Evolutionary conservation across 2,329 filamentous ascomycete species (phyloP), one percentile per base, ranked within the genome.

Genomic region (Neofusicoccum cordaticola): DNA sequence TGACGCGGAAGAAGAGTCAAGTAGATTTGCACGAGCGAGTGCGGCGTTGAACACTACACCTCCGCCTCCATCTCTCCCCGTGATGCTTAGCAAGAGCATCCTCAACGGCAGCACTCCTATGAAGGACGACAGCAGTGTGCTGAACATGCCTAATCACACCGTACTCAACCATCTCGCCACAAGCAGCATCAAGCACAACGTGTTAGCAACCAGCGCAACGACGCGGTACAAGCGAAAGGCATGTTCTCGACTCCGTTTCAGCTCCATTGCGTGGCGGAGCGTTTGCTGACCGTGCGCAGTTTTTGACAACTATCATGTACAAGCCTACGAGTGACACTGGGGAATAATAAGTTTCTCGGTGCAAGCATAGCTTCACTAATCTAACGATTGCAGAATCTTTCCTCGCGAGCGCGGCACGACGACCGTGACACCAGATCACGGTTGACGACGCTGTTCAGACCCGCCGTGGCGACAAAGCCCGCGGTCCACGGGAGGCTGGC

Each of bases 181-280:
- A 2, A 98, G 94, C 78, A 97, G 93, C 77, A 99, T 99, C 78
- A 97, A 97, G 82, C 93, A 97, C 70, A 93, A 94, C 68, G 91
- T 98, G 31, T 83, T 99, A 68, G 95, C 95, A 39, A 96, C 96
- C 5, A 97, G 93, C 73, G 94, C 92, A 13, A 99, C 95, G 4
- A 99, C 95, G n/a, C 86, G 95, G 77, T 99, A 98, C 78, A 96
- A 93, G 81, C 90, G 91, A 79, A 99, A 99, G 87, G 92, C 92
- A 73, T 64, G 82, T 63, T 31, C 12, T 27, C 27, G 5, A 19
- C n/a, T 9, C 37, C 13, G 31, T 27, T 66, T 9, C 12, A 4
- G 17, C 35, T 8, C 39, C 19, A 17, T 66, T n/a, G 63, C 52
- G 19, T 52, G 11, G 17, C 1, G 6, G 15, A 37, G 27, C 42